Conservation (phyloP, 768 basidiomycete species). For the Lentinus tigrinus region DNA sequence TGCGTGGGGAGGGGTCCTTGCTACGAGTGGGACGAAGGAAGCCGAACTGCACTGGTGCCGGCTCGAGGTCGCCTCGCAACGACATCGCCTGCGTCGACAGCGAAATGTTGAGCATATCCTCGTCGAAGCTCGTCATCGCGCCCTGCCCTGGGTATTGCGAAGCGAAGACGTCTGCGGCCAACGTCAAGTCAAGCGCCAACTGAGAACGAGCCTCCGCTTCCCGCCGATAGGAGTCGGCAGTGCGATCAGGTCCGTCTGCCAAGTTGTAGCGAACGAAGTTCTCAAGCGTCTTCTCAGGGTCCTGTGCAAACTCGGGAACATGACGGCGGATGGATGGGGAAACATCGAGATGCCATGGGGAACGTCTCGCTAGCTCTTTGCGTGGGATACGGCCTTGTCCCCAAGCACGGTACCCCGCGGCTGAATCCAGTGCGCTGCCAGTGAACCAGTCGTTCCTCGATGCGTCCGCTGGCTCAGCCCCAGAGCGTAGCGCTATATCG, state of each 20-base stretch:
- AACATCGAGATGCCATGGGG: constrained; percentile 57
- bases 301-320: constrained; percentile 36
- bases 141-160: constrained; percentile 37
- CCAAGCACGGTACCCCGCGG: constrained; percentile 52
- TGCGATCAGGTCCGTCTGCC: constrained; percentile 33
- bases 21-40: constrained; percentile 54
- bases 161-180: constrained; percentile 60
- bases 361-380: constrained; percentile 36
- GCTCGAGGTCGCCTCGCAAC: constrained; percentile 42
- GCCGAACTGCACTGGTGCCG: constrained; percentile 59
- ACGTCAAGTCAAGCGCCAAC: constrained; percentile 58
- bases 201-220: constrained; percentile 60
- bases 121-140: constrained; percentile 22
- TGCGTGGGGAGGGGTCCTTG: constrained; percentile 25
- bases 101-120: constrained; percentile 54
- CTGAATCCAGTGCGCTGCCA: constrained; percentile 48
- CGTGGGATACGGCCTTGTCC: constrained; percentile 45
- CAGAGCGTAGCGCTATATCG: constrained; percentile 59
- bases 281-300: constrained; percentile 37
- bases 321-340: constrained; percentile 42
- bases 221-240: constrained; percentile 40
- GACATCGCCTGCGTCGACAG: constrained; percentile 49
- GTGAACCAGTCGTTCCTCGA: constrained; percentile 61
- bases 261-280: constrained; percentile 46
- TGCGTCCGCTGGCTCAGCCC: constrained; percentile 42